Evolutionary conservation across 768 basidiomycete species (phyloP).

Genomic region (Termitomyces sp.): DNA sequence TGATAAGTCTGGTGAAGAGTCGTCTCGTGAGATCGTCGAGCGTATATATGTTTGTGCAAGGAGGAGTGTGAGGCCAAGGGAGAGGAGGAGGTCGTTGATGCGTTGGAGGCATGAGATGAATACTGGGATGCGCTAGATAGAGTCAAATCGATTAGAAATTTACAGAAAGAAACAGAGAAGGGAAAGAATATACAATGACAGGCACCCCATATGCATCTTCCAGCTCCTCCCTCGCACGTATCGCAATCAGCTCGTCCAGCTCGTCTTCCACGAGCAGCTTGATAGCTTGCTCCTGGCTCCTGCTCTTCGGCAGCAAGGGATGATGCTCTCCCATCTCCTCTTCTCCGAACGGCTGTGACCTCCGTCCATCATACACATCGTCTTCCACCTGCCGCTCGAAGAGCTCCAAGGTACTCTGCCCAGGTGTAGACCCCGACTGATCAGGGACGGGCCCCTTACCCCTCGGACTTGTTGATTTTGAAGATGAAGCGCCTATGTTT

Average conservation of each 20-base stretch:
- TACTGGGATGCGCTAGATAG: conserved; percentile 64
- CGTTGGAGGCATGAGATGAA: conserved; percentile 78
- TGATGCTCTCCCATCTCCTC: conserved; percentile 25
- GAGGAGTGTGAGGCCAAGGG: conserved; percentile 63
- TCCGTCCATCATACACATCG: conserved; percentile 9
- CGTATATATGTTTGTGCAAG: conserved; percentile 60
- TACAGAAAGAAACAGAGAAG: neutral
- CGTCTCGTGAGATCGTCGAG: conserved; percentile 32
- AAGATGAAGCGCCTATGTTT: neutral
- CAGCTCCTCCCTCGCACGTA: conserved; percentile 70
- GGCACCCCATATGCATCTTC: conserved; percentile 81
- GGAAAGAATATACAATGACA: conserved; percentile 54
- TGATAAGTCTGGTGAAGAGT: conserved; percentile 10
- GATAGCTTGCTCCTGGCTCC: conserved; percentile 13
- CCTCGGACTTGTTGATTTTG: neutral
- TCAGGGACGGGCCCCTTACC: neutral
- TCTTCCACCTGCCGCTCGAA: conserved; percentile 15
- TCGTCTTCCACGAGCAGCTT: conserved; percentile 55
- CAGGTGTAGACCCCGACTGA: neutral
- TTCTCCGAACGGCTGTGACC: neutral
- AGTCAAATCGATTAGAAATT: conserved; percentile 1
- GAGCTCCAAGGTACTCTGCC: conserved; percentile 11
- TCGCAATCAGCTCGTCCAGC: conserved; percentile 57
- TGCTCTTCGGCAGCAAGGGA: conserved; percentile 28
- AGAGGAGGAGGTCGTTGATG: conserved; percentile 67